phyloP scores from a whole-genome alignment of 768 basidiomycete genomes.

The Melanogaster broomeanus region DNA sequence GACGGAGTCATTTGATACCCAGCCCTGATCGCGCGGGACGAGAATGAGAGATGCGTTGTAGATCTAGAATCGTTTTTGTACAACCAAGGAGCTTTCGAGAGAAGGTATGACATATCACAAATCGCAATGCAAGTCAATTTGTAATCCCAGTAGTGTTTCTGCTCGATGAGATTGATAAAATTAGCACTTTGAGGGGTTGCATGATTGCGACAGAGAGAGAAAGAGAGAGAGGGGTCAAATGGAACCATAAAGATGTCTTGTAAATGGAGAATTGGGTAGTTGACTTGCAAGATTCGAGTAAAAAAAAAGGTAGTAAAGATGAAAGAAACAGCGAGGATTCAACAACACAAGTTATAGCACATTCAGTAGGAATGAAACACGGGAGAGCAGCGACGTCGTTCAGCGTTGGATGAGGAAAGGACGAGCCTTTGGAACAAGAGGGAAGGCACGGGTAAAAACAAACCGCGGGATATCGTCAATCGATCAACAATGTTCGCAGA shows the following conservation, averaged over 20 bases:
- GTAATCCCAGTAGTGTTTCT: too few relatives aligned
- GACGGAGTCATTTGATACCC: not conserved
- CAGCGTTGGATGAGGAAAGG: not conserved
- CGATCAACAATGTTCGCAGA: slow-evolving; percentile 1
- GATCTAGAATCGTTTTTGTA: not conserved
- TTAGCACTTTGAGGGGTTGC: not conserved
- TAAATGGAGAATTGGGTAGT: slow-evolving; percentile 14
- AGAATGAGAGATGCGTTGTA: not conserved
- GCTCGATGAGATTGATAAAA: not conserved
- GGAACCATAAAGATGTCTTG: slow-evolving; percentile 13
- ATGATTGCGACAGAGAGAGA: slow-evolving; percentile 1
- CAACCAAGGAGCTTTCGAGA: not conserved
- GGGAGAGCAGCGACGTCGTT: not conserved
- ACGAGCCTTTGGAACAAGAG: too few relatives aligned
- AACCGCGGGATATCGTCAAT: slow-evolving; percentile 8
- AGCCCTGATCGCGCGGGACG: not conserved
- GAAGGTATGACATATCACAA: too few relatives aligned
- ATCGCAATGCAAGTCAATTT: too few relatives aligned
- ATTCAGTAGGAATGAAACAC: not conserved
- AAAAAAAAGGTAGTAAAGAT: not conserved
- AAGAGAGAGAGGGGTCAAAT: not conserved
- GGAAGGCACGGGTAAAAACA: not conserved
- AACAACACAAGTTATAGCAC: slow-evolving; percentile 1
- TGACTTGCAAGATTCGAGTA: slow-evolving; percentile 11
- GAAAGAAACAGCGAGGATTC: not conserved